phyloP scores from a whole-genome alignment of 257 asterid species.

The Coffea eugenioides region DNA sequence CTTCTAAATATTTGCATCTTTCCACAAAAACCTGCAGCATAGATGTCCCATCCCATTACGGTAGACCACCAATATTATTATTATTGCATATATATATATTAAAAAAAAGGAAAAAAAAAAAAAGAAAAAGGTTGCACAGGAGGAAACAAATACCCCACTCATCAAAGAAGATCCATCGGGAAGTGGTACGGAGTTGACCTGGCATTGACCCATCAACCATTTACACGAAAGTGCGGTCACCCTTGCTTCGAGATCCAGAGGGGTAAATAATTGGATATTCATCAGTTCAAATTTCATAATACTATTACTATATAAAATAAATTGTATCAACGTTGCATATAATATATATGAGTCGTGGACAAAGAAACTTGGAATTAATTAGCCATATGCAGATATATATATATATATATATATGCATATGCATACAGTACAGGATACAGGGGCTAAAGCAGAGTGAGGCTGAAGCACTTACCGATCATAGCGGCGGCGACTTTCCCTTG shows the following conservation, averaged over 20 bases:
- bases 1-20: slow-evolving; percentile 88
- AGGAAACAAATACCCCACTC: slow-evolving; percentile 48
- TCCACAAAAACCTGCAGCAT: slow-evolving; percentile 66
- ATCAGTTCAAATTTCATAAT: neutral
- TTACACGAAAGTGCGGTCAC: slow-evolving; percentile 81
- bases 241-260: slow-evolving; percentile 57
- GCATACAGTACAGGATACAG: neutral
- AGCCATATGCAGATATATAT: neutral
- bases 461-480: slow-evolving; percentile 72
- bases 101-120: too few species aligned
- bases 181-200: slow-evolving; percentile 62
- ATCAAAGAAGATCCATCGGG: slow-evolving; percentile 64
- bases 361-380: neutral
- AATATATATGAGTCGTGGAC: neutral
- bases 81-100: too few species aligned
- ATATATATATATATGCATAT: too few species aligned
- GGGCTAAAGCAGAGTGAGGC: neutral
- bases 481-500: slow-evolving; percentile 69
- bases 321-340: neutral
- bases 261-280: neutral
- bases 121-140: too few species aligned
- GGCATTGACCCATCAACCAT: slow-evolving; percentile 90
- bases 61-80: neutral
- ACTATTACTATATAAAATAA: too few species aligned
- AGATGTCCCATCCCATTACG: neutral